Evolutionary conservation across 306 rosid genomes (phyloP).

Genomic region (Citrullus colocynthis): DNA sequence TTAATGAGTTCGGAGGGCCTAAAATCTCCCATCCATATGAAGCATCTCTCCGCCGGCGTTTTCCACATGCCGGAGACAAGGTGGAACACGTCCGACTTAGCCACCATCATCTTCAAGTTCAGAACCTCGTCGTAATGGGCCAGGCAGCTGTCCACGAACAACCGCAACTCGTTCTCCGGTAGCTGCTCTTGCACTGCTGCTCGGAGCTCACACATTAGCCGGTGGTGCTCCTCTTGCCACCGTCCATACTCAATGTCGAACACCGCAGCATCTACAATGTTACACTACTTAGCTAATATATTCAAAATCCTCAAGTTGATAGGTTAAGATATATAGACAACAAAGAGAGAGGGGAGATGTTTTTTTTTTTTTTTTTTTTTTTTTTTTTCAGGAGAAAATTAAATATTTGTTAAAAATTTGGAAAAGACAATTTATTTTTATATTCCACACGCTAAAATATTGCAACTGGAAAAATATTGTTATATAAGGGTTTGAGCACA

Average conservation of each 20-base stretch:
- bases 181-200: slow-evolving; percentile 79
- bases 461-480: too few species aligned
- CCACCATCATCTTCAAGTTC: slow-evolving; percentile 57
- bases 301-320: not conserved
- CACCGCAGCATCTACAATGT: slow-evolving; percentile 46
- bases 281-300: not conserved
- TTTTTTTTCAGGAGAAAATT: too few species aligned
- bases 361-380: too few species aligned
- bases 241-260: slow-evolving; percentile 75
- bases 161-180: slow-evolving; percentile 62
- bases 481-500: too few species aligned
- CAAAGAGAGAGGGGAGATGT: too few species aligned
- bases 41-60: slow-evolving; percentile 88
- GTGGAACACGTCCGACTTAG: slow-evolving; percentile 71
- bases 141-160: slow-evolving; percentile 57
- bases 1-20: slow-evolving; percentile 87
- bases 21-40: slow-evolving; percentile 94
- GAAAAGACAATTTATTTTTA: too few species aligned
- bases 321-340: not conserved
- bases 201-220: slow-evolving; percentile 63
- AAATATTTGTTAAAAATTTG: too few species aligned
- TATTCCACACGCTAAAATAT: too few species aligned
- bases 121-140: slow-evolving; percentile 60
- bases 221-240: slow-evolving; percentile 84
- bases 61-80: slow-evolving; percentile 88